A percentile compares a stretch with the other conserved stretches of the same genome.
phyloP scores from a whole-genome alignment of 1,139 yeast species.

The Casaregolazyma suthepensis region DNA sequence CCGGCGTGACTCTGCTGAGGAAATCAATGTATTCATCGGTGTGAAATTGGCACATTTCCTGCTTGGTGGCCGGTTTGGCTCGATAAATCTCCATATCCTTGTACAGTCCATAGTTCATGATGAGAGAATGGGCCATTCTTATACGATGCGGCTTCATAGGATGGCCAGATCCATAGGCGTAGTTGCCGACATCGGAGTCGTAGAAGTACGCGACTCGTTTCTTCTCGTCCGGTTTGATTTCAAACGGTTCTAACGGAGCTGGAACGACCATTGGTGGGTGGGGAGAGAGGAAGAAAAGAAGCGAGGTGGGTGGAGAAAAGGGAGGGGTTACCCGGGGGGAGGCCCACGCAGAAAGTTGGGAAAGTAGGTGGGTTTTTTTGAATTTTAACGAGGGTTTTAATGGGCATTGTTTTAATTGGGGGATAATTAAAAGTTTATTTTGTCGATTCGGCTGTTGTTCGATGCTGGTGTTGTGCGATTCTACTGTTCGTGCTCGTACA shows the following conservation, averaged over 20 bases:
- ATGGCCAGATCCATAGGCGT: conserved; percentile 97
- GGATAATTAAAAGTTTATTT: too few relatives aligned
- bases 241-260: conserved; percentile 53
- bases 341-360: neutral
- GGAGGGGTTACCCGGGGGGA: neutral
- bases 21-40: conserved; percentile 97
- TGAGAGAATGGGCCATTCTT: conserved; percentile 95
- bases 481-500: too few relatives aligned
- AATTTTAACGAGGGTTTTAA: too few relatives aligned
- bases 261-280: conserved; percentile 19
- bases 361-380: neutral
- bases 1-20: conserved; percentile 88
- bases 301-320: neutral
- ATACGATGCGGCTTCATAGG: conserved; percentile 98
- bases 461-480: too few relatives aligned
- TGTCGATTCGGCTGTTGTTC: too few relatives aligned
- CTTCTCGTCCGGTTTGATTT: conserved; percentile 51
- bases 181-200: conserved; percentile 89
- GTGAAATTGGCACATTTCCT: conserved; percentile 98
- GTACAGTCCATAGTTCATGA: conserved; percentile 95
- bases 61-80: conserved; percentile 97
- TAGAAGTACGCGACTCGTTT: conserved; percentile 61
- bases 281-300: neutral
- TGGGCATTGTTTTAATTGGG: too few relatives aligned
- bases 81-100: conserved; percentile 95